These are phyloP conservation scores for Candida succiphila DNA, from an alignment of 805 yeast genomes.

Conservation along the genomic window DNA sequence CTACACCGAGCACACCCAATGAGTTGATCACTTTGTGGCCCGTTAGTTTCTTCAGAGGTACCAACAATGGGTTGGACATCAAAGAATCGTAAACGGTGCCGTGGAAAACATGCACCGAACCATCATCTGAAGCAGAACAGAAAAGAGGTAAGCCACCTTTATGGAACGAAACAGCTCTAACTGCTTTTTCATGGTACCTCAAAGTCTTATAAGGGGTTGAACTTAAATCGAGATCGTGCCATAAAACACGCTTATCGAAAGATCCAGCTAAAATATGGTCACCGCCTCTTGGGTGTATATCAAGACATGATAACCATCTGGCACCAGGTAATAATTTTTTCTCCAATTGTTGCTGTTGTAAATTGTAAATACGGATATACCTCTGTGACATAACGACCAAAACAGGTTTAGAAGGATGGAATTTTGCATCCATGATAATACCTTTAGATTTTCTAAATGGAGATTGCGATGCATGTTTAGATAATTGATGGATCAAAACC, in stretches of 20 bases:
- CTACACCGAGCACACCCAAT: constrained; percentile 77
- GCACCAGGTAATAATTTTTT: constrained; percentile 93
- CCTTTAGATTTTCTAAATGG: constrained; percentile 93
- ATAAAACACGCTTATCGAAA: constrained; percentile 86
- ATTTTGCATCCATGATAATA: constrained; percentile 88
- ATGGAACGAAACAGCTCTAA: constrained; percentile 81
- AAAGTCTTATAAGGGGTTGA: constrained; percentile 90
- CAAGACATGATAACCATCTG: constrained; percentile 85
- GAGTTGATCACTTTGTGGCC: constrained; percentile 79
- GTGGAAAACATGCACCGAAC: constrained; percentile 87
- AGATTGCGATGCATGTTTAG: constrained; percentile 90
- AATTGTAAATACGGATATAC: constrained; percentile 81
- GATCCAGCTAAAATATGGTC: constrained; percentile 90
- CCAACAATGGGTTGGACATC: constrained; percentile 91
- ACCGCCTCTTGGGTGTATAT: constrained; percentile 87
- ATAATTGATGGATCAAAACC: constrained; percentile 87
- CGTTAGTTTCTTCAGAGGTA: constrained; percentile 86
- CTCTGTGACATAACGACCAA: constrained; percentile 91
- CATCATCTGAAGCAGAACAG: constrained; percentile 94
- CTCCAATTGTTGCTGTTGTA: constrained; percentile 72
- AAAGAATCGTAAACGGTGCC: constrained; percentile 92
- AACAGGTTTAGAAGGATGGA: constrained; percentile 95
- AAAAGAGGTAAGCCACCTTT: constrained; percentile 78
- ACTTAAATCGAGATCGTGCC: constrained; percentile 93
- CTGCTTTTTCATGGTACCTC: constrained; percentile 92